Conservation (phyloP, 2,329 filamentous ascomycete species). For the Amesomyces nigricolor region DNA sequence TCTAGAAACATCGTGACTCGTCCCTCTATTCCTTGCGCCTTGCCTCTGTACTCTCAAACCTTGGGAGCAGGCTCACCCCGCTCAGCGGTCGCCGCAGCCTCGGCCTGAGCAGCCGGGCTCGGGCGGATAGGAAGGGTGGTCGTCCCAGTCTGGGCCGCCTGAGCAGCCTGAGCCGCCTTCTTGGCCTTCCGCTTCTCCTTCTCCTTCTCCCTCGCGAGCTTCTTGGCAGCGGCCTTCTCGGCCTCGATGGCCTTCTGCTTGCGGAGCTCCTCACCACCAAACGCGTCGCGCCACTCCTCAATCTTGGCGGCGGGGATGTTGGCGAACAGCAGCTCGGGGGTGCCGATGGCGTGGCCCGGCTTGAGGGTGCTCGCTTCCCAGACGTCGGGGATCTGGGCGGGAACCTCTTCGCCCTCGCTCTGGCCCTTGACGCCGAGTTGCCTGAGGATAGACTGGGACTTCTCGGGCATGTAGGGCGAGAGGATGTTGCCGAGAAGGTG, state of each 20-base stretch:
- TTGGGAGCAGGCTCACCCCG: neutral
- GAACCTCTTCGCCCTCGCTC: constrained; percentile 36
- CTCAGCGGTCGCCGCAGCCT: neutral
- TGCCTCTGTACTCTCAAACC: neutral
- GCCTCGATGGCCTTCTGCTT: constrained; percentile 60
- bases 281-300: constrained; percentile 75
- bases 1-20: constrained; percentile 8
- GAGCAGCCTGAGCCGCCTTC: constrained; percentile 36
- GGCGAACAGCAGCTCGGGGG: constrained; percentile 73
- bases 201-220: constrained; percentile 45
- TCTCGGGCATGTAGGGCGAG: constrained; percentile 81
- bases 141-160: constrained; percentile 10
- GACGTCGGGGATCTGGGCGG: constrained; percentile 56
- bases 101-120: neutral
- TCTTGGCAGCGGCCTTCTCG: constrained; percentile 46
- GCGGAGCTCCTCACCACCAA: constrained; percentile 59
- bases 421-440: constrained; percentile 58
- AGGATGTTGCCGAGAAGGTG: constrained; percentile 75
- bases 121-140: constrained; percentile 16
- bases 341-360: constrained; percentile 74
- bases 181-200: constrained; percentile 42
- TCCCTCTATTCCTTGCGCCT: neutral
- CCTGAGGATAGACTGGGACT: constrained; percentile 64
- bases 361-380: constrained; percentile 60
- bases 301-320: constrained; percentile 77